A percentile compares a stretch with the other conserved stretches of the same genome.
Evolutionary conservation across 345 rosid species (phyloP).

Genomic region (Populus alba): DNA sequence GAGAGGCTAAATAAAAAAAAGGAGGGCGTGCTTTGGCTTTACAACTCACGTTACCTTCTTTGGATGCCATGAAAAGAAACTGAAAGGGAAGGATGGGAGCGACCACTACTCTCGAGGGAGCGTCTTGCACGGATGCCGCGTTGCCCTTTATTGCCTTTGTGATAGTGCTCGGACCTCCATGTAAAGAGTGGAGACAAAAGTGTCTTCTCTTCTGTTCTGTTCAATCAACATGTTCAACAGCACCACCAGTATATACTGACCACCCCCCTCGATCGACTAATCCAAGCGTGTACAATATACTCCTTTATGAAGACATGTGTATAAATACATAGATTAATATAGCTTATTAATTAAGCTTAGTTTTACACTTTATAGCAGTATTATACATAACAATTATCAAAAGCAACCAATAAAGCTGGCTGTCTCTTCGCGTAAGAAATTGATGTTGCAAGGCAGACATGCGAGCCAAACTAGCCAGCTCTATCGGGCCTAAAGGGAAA

Average conservation of each 20-base stretch:
- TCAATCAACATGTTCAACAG: conserved; percentile 34
- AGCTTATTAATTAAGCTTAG: too few species aligned
- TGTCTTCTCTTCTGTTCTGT: conserved; percentile 38
- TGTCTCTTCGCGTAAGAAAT: not conserved
- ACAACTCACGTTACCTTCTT: conserved; percentile 40
- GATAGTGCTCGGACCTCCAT: conserved; percentile 32
- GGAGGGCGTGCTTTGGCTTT: conserved; percentile 28
- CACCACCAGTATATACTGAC: not conserved
- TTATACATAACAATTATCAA: not conserved
- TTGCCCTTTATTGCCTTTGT: conserved; percentile 34
- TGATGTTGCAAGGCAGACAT: not conserved
- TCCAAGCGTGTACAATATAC: not conserved
- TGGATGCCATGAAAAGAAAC: conserved; percentile 55
- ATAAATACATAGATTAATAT: not conserved
- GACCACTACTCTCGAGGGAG: conserved; percentile 53
- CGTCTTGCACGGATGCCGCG: conserved; percentile 23
- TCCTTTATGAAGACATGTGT: not conserved
- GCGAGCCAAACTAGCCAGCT: not conserved
- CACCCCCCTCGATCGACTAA: not conserved
- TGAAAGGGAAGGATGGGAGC: conserved; percentile 22
- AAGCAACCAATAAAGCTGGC: not conserved
- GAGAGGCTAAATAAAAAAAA: not conserved
- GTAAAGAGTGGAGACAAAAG: conserved; percentile 39
- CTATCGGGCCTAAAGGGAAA: not conserved
- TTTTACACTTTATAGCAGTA: not conserved